These are phyloP conservation scores for Globisporangium abappressorium DNA, from an alignment of 352 stramenopile species.

Conservation along the genomic window DNA sequence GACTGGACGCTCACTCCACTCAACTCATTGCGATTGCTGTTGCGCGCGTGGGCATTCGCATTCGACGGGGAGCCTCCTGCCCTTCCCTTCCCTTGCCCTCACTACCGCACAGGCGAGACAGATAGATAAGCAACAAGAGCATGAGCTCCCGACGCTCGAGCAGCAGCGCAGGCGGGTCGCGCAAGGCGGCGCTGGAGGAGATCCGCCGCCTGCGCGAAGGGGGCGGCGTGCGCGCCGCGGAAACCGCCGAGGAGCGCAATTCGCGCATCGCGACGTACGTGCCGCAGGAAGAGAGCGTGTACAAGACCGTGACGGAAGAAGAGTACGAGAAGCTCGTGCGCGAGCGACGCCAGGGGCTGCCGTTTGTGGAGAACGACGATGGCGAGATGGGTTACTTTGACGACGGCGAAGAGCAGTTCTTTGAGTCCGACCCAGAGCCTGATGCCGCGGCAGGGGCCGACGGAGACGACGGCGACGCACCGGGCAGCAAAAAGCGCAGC, in stretches of 20 bases:
- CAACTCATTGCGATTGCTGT: not conserved
- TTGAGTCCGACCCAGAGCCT: slow-evolving; percentile 75
- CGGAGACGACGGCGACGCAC: slow-evolving; percentile 36
- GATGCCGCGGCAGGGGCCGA: slow-evolving; percentile 30
- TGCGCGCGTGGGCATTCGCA: not conserved
- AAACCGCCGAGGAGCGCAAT: slow-evolving; percentile 8
- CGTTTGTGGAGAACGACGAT: slow-evolving; percentile 83
- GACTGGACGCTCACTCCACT: no score
- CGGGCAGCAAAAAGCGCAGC: slow-evolving; percentile 61
- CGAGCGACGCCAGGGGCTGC: slow-evolving; percentile 67
- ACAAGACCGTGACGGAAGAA: slow-evolving; percentile 80
- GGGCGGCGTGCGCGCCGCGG: slow-evolving; percentile 9
- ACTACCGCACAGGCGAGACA: not conserved
- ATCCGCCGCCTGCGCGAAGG: slow-evolving; percentile 71
- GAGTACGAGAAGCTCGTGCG: slow-evolving; percentile 85
- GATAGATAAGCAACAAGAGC: not conserved
- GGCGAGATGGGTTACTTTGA: slow-evolving; percentile 87
- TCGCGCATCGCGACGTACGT: slow-evolving; percentile 75
- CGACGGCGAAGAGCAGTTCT: slow-evolving; percentile 88
- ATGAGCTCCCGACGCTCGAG: slow-evolving; percentile 64
- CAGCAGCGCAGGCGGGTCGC: slow-evolving; percentile 32
- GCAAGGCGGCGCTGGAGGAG: slow-evolving; percentile 66
- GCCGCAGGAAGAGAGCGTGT: slow-evolving; percentile 74
- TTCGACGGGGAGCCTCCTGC: not conserved
- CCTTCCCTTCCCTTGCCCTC: not conserved